Evolutionary conservation across 2,329 filamentous ascomycete genomes (phyloP), one percentile per base, ranked within the genome.

Genomic region (Paraphaeosphaeria minitans): DNA sequence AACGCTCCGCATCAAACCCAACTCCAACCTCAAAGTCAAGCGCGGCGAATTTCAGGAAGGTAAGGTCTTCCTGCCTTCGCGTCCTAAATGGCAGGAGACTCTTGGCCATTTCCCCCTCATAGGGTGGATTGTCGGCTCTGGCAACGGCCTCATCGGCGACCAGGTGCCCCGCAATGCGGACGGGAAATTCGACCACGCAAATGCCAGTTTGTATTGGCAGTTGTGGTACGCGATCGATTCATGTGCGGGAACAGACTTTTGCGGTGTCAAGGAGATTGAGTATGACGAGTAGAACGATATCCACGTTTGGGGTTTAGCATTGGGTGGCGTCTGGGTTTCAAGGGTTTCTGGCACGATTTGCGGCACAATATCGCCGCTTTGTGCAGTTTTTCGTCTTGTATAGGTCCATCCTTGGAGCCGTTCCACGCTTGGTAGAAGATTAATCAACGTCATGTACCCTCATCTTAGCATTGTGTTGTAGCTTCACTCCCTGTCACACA

Each of bases 101-200:
- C 76, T 66, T 67, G 78, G 59, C 66, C 76, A 68, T 37, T 79
- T 88, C 83, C 79, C 82, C 80, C 63, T 87, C 80, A 78, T 78
- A 42, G 75, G 73, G 4, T 76, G 71, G 59, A 74, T 81, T 37
- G 68, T 83, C 49, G 79, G 80, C 7, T 75, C 75, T 9, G 77
- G 77, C 8, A 78, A 80, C 21, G 78, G 83, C 67, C 87, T 93
- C 75, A 93, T 94, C 68, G 91, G 91, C 6, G 87, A 87, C 70
- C 84, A 89, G 72, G 87, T 94, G 41, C 91, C 91, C 8, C 83
- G 89, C 43, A 89, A 84, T 54, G 89, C 92, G 54, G 81, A 84
- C 45, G 91, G 91, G 57, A 87, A 87, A 43, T 93, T 97, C 67
- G 93, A 97, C 75, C 90, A 88, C 81, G 85, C 85, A 43, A 81